Evolutionary conservation across 805 yeast species (phyloP).

Genomic region (Starmerella cellae): DNA sequence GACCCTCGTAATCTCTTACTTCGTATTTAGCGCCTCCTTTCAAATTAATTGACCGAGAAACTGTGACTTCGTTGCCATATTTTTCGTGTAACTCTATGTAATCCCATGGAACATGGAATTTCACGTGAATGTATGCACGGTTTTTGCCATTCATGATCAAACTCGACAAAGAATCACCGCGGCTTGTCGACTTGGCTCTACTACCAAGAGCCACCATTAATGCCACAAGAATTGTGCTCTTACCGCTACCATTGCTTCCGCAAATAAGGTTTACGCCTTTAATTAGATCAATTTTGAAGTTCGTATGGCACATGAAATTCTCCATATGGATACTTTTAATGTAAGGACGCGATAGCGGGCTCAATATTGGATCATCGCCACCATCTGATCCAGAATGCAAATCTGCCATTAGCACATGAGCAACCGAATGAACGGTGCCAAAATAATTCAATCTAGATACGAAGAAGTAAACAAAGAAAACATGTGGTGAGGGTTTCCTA

Average conservation of each 20-base stretch:
- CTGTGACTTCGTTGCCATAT: conserved; percentile 54
- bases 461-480: not conserved
- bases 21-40: conserved; percentile 42
- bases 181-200: conserved; percentile 70
- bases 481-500: too few relatives aligned
- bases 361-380: too few relatives aligned
- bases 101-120: conserved; percentile 44
- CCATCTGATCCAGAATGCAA: too few relatives aligned
- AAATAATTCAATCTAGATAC: too few relatives aligned
- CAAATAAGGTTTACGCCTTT: conserved; percentile 74
- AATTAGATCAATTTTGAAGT: conserved; percentile 61
- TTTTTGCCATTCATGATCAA: conserved; percentile 65
- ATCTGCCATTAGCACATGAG: too few relatives aligned
- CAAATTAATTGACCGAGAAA: conserved; percentile 50
- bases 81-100: conserved; percentile 48
- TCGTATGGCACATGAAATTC: conserved; percentile 40
- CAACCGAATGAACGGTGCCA: too few relatives aligned
- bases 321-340: conserved; percentile 48
- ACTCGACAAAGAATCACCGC: conserved; percentile 60
- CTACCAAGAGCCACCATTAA: conserved; percentile 80
- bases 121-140: conserved; percentile 54
- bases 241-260: conserved; percentile 87
- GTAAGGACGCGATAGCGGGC: conserved; percentile 31
- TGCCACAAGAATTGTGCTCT: conserved; percentile 77
- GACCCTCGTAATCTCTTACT: conserved; percentile 41